Evolutionary conservation across 768 basidiomycete genomes (phyloP).

Genomic region (Tephrocybe sp.): DNA sequence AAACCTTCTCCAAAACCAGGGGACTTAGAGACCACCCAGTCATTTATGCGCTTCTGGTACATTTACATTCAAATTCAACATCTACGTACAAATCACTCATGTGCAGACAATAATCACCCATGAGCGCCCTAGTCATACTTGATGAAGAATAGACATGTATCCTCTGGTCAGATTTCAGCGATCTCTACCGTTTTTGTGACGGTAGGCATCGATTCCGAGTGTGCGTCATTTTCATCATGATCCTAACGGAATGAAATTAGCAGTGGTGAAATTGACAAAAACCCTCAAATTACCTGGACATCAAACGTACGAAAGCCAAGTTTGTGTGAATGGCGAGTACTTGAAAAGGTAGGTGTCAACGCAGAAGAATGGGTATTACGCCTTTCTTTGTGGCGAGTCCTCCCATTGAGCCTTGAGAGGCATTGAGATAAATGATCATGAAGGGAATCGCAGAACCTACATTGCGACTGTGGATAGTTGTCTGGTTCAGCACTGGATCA

Average conservation of each 20-base stretch:
- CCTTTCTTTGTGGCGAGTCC: conserved; percentile 18
- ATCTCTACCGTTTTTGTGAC: background rate
- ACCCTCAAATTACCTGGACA: conserved; percentile 14
- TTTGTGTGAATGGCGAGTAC: conserved; percentile 6
- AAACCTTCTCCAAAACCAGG: no score
- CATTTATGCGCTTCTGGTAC: no score
- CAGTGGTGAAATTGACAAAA: background rate
- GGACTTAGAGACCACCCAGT: no score
- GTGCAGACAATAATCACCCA: background rate
- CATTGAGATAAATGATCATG: background rate
- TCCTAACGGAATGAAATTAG: background rate
- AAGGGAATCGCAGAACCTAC: conserved; percentile 16
- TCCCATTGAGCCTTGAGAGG: conserved; percentile 22
- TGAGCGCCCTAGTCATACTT: background rate
- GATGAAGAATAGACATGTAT: background rate
- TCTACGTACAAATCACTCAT: no score
- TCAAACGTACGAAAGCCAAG: conserved; percentile 2
- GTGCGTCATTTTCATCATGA: background rate
- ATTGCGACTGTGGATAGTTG: conserved; percentile 29
- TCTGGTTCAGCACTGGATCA: background rate
- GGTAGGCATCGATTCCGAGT: background rate
- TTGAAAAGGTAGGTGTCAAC: conserved; percentile 4
- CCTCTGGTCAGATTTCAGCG: background rate
- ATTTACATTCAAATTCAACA: no score
- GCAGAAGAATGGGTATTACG: conserved; percentile 6